Evolutionary conservation across 225 moss, liverwort and hornwort genomes (phyloP).

Genomic region (Marchantia paleacea): DNA sequence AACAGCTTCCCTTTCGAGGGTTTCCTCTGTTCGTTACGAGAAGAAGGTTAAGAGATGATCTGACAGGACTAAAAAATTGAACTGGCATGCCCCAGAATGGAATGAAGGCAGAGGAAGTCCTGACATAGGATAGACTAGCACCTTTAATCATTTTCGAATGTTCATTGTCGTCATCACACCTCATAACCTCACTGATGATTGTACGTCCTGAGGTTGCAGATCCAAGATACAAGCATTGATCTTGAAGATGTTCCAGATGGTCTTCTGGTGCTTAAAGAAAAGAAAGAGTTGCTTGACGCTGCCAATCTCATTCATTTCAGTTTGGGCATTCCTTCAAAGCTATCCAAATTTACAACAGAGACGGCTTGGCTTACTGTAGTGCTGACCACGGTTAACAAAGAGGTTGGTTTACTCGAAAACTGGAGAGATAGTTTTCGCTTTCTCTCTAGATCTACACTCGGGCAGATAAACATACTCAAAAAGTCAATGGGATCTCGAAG

Average conservation of each 20-base stretch:
- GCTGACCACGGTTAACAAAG: conserved; percentile 41
- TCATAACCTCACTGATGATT: not conserved
- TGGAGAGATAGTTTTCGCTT: not conserved
- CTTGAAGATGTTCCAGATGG: conserved; percentile 41
- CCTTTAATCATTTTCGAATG: no score
- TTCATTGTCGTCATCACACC: no score
- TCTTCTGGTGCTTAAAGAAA: conserved; percentile 32
- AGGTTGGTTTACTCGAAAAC: conserved; percentile 44
- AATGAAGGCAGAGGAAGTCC: no score
- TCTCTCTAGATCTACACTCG: not conserved
- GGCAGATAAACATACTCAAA: no score
- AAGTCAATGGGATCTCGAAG: no score
- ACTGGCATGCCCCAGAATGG: no score
- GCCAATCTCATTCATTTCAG: conserved; percentile 64
- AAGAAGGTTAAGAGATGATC: no score
- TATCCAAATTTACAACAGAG: conserved; percentile 68
- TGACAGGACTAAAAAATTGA: no score
- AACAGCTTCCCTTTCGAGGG: no score
- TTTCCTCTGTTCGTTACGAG: no score
- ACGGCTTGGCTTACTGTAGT: conserved; percentile 57
- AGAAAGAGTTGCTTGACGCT: conserved; percentile 39
- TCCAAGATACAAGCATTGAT: conserved; percentile 48
- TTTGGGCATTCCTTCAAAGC: conserved; percentile 47
- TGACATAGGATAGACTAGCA: no score
- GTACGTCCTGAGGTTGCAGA: conserved; percentile 31